phyloP scores from a whole-genome alignment of 78 protist genomes.

The Cavenderia fasciculata region DNA sequence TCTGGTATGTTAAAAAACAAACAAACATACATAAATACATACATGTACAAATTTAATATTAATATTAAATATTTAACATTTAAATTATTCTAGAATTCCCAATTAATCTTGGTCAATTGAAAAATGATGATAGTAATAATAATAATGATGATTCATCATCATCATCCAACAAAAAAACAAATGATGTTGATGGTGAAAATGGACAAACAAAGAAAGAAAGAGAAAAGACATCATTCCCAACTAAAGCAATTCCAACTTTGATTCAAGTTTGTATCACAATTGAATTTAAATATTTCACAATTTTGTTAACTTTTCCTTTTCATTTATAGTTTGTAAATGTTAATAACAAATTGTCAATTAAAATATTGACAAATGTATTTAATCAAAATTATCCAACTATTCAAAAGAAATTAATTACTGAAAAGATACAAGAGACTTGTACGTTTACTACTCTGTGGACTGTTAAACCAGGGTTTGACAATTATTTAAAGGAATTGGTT shows the following conservation, averaged over 20 bases:
- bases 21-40: too few relatives aligned
- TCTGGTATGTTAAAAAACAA: background rate
- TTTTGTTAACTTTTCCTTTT: background rate
- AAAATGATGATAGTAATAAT: background rate
- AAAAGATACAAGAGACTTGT: constrained; percentile 28
- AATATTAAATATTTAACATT: constrained; percentile 1
- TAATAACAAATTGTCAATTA: constrained; percentile 9
- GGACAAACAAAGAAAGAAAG: background rate
- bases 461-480: constrained; percentile 13
- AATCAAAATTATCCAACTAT: background rate
- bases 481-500: background rate
- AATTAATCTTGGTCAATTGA: background rate
- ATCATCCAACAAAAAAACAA: background rate
- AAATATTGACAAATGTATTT: constrained; percentile 11
- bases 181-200: background rate
- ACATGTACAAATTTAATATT: background rate
- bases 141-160: too few relatives aligned
- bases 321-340: constrained; percentile 3
- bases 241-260: constrained; percentile 29
- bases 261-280: background rate
- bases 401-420: constrained; percentile 11
- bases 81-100: constrained; percentile 14
- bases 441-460: background rate
- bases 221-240: constrained; percentile 28
- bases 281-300: background rate